Base-by-base conservation (phyloP, 192 early-diverging fungal species). In the Coemansia sp. region DNA sequence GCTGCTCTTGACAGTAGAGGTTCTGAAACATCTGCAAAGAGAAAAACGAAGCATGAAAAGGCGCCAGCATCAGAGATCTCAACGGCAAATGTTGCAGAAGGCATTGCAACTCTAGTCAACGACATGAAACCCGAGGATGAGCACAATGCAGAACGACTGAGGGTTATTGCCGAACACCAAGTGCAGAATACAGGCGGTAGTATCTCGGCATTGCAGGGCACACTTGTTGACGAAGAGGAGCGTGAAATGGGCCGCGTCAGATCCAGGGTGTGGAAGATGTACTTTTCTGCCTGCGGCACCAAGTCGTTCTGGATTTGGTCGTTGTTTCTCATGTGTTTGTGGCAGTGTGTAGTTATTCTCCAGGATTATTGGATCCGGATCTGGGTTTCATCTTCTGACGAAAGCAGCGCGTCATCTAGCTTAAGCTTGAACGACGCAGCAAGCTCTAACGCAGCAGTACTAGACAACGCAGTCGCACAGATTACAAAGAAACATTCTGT, bases 211-310 rank as follows among this genome's bases (percentile, higher is more conserved):
- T 12, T 73, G 60, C 52, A 80, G 58, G 84, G 85, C 24, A 84
- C 90, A 63, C 81, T 97, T 41, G 91, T 93, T 57, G 72, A 88
- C 39, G 91, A 92, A 2, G 97, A 99, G 74, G 89, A 92, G 68
- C 88, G 88, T 46, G 90, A 86, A 9, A 81, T 81, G 14, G 96
- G 96, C 0, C 71, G 76, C 44, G n/a, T n/a, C n/a, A n/a, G n/a
- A n/a, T n/a, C n/a, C 36, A 66, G 68, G 8, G 89, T 96, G 9
- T 98, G 94, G 86, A 74, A 88, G 43, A 76, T 85, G 12, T n/a
- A n/a, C n/a, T n/a, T n/a, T n/a, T n/a, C n/a, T n/a, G n/a, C n/a
- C n/a, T n/a, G n/a, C n/a, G n/a, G n/a, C n/a, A n/a, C n/a, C n/a
- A n/a, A n/a, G n/a, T 99, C 96, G 41, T 87, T 87, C 75, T 91